Conservation (phyloP, 257 asterid species). For the Galeopsis tetrahit region DNA sequence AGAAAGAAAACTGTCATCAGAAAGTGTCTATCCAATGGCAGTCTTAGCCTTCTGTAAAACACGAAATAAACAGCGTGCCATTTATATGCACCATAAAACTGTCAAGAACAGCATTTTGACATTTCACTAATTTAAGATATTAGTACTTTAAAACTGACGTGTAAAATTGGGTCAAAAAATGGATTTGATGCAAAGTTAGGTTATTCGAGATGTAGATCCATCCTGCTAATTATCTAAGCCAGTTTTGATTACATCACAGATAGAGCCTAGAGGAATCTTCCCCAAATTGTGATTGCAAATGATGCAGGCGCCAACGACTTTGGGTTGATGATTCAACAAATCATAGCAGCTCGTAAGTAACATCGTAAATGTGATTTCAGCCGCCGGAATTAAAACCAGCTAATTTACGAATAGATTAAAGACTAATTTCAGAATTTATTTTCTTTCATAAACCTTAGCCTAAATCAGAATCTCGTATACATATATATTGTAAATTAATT, state of each 20-base stretch:
- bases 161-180: background rate
- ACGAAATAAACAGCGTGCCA: constrained; percentile 12
- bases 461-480: too few relatives aligned
- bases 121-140: background rate
- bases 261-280: background rate
- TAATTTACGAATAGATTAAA: background rate
- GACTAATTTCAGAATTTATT: background rate
- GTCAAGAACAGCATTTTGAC: constrained; percentile 5
- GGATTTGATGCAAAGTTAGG: background rate
- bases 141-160: background rate
- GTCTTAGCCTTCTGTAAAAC: constrained; percentile 70
- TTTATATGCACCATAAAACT: constrained; percentile 19
- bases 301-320: too few relatives aligned
- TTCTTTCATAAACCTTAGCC: background rate
- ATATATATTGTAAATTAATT: too few relatives aligned
- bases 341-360: too few relatives aligned
- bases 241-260: background rate
- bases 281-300: background rate
- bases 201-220: background rate
- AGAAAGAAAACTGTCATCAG: constrained; percentile 66
- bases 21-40: constrained; percentile 70
- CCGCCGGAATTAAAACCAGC: too few relatives aligned
- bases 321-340: too few relatives aligned
- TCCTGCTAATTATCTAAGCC: constrained; percentile 9
- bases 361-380: too few relatives aligned